Base-by-base conservation (phyloP, 352 stramenopile species). In the Pilasporangium apinafurcum region DNA sequence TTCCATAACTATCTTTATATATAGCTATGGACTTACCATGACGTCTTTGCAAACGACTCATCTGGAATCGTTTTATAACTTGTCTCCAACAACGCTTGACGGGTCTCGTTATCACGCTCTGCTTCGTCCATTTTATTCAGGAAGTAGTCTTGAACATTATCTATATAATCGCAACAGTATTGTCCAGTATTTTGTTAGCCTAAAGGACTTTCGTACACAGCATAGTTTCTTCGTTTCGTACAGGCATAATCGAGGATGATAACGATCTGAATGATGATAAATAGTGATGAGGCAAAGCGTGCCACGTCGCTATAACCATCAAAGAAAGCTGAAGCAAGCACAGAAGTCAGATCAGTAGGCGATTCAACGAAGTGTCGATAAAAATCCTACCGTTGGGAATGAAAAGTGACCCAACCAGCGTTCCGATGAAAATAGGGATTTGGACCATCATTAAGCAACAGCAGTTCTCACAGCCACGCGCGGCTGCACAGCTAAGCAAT, bases 231-330 rank as follows among this genome's bases (percentile, higher is more conserved):
- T n/a, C n/a, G n/a, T n/a, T n/a, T 34, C 63, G 25, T 60, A 87
- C 78, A 87, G 3, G 61, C 67, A 21, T 63, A 86, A 53, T 90
- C 78, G 39, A 90, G 49, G 51, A 90, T 85, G 55, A 90, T 90
- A 56, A 87, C 48, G 49, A 90, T 83, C 59, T 90, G 78, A 22
- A 90, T 43, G 31, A 87, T 67, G 37, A 87, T 74, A 44, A 90
- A 90, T 9, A 68, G 49, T 1, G 67, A 65, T 27, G 74, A 87
- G 6, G 65, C 53, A 25, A 90, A 49, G 4, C 74, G 74, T 5
- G 74, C 72, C 22, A 90, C 40, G 35, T 72, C 70, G 10, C 65
- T 65, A 41, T 86, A 90, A 12, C 59, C 62, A 9, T 84, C 61
- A 37, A 86, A 90, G 48, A 87, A 87, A 3, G 48, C 78, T 87